These are phyloP conservation scores for Ramaria sp. DNA, from an alignment of 768 basidiomycete genomes.

Conservation along the genomic window DNA sequence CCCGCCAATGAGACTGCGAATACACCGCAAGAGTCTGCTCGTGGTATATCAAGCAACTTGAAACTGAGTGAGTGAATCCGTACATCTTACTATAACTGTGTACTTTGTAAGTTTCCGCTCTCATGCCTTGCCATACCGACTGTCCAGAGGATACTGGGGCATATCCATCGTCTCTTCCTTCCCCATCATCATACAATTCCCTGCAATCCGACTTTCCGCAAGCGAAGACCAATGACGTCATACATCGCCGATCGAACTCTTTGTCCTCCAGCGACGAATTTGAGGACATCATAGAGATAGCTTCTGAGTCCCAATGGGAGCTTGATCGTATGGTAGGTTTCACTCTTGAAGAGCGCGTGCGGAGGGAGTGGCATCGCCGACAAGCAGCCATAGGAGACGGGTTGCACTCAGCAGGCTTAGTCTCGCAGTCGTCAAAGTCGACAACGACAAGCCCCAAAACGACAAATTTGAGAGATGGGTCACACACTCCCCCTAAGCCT, in stretches of 20 bases:
- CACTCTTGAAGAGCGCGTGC: slow-evolving; percentile 29
- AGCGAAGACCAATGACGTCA: slow-evolving; percentile 12
- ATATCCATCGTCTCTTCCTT: not conserved
- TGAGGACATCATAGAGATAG: not conserved
- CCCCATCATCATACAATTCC: not conserved
- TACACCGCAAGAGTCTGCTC: no score
- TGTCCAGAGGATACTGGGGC: not conserved
- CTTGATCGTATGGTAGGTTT: slow-evolving; percentile 33
- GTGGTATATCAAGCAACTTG: no score
- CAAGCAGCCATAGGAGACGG: slow-evolving; percentile 19
- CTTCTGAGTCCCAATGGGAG: slow-evolving; percentile 24
- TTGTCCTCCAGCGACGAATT: not conserved
- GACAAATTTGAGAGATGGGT: not conserved
- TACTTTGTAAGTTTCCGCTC: no score
- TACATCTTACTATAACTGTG: no score
- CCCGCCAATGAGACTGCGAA: no score
- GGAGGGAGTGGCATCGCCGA: slow-evolving; percentile 21
- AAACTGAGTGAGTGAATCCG: no score
- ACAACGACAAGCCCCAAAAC: not conserved
- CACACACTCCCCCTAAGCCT: no score
- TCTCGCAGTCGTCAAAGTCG: slow-evolving; percentile 8
- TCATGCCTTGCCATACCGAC: not conserved
- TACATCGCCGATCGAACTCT: not conserved
- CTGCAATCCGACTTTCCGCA: slow-evolving; percentile 12
- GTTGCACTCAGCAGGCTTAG: slow-evolving; percentile 19